phyloP scores from a whole-genome alignment of 2,329 filamentous ascomycete species.

The Teratosphaeria pseudoeucalypti region DNA sequence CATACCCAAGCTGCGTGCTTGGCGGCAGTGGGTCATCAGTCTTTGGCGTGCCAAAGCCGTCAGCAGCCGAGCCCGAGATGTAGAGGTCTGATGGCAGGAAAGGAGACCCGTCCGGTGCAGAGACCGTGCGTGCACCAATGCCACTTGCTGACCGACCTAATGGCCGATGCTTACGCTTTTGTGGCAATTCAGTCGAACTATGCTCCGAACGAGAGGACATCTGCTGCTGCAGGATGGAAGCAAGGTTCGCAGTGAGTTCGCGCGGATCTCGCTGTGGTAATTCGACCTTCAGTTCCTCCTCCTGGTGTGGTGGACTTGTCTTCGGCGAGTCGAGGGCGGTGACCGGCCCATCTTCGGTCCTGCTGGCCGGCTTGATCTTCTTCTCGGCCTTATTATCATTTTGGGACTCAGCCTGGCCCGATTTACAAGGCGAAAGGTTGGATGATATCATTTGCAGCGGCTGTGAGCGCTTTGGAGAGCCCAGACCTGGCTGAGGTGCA shows the following conservation, averaged over 20 bases:
- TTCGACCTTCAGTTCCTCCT: not conserved
- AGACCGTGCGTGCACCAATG: conserved; percentile 13
- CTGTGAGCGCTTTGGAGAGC: conserved; percentile 1
- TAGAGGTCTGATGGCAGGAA: conserved; percentile 1
- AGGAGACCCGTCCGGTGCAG: conserved; percentile 7
- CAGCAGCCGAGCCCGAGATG: conserved; percentile 7
- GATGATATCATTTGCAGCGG: conserved; percentile 21
- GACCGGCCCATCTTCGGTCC: not conserved
- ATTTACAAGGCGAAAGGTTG: conserved; percentile 14
- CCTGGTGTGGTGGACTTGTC: not conserved
- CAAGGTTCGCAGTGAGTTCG: conserved; percentile 15
- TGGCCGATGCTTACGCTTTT: conserved; percentile 19
- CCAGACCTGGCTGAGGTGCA: not conserved
- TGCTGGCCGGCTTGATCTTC: not conserved
- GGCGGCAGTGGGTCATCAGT: conserved; percentile 8
- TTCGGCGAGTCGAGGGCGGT: conserved; percentile 2
- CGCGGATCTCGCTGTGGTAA: not conserved
- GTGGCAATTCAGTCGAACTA: conserved; percentile 1
- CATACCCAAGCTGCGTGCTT: conserved; percentile 27
- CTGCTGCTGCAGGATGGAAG: conserved; percentile 12
- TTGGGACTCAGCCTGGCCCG: conserved; percentile 2
- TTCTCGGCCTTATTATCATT: not conserved
- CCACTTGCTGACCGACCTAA: conserved; percentile 22
- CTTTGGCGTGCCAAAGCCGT: conserved; percentile 9
- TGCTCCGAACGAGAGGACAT: conserved; percentile 5